phyloP scores from a whole-genome alignment of 1,139 yeast species.

The Protomyces inouyei region DNA sequence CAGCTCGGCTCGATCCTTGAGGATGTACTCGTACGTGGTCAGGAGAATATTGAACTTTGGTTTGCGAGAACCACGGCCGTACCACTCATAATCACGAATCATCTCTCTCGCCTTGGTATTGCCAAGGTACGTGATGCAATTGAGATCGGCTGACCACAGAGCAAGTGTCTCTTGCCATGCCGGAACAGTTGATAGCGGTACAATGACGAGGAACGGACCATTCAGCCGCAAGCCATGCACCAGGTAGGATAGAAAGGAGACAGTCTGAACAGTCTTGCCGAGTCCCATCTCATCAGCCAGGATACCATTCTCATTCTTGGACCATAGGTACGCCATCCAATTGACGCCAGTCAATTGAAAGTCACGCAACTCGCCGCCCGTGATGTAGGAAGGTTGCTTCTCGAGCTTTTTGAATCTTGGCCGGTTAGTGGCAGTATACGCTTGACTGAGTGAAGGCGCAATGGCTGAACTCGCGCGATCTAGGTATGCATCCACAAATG shows the following conservation, averaged over 20 bases:
- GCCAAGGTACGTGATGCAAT: conserved; percentile 88
- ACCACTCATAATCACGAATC: conserved; percentile 82
- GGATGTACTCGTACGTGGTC: conserved; percentile 92
- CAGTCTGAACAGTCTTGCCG: conserved; percentile 97
- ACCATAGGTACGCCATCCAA: conserved; percentile 99
- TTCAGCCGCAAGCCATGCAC: conserved; percentile 90
- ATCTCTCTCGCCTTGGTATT: conserved; percentile 79
- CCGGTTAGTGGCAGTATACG: conserved; percentile 56
- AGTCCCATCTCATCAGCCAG: conserved; percentile 99
- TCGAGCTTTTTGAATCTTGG: conserved; percentile 85
- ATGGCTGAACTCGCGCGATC: conserved; percentile 76
- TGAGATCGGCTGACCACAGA: conserved; percentile 94
- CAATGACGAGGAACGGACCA: conserved; percentile 95
- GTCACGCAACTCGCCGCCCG: conserved; percentile 89
- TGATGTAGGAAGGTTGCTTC: conserved; percentile 82
- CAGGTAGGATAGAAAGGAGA: conserved; percentile 88
- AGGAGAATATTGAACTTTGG: conserved; percentile 76
- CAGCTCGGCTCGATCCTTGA: conserved; percentile 76
- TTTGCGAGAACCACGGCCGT: conserved; percentile 50
- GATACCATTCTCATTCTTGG: conserved; percentile 94
- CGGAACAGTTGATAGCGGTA: conserved; percentile 91
- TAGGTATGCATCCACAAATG: conserved; percentile 77
- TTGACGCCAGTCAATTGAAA: conserved; percentile 96
- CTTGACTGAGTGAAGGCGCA: conserved; percentile 73
- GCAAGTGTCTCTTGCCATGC: conserved; percentile 99